Conservation (phyloP, 1,139 yeast genomes). For the Candida frijolesensis region DNA sequence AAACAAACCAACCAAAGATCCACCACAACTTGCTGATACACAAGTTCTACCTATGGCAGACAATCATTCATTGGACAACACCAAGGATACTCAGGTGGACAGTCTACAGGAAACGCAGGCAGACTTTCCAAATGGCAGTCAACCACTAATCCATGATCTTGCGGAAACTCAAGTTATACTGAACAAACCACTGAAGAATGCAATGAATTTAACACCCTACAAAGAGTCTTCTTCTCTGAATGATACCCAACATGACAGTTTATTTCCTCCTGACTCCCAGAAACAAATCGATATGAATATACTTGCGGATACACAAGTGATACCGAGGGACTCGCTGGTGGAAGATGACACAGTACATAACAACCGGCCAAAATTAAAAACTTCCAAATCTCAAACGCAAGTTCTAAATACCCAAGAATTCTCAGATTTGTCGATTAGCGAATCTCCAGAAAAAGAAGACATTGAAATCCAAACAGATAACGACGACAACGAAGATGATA, state of each 20-base stretch:
- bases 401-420: constrained; percentile 24
- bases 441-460: constrained; percentile 3
- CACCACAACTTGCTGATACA: constrained; percentile 4
- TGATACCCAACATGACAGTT: not conserved
- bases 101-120: not conserved
- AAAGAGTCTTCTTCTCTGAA: not conserved
- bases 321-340: not conserved
- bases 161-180: constrained; percentile 12
- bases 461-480: constrained; percentile 13
- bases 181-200: not conserved
- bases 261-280: not conserved
- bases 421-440: constrained; percentile 5
- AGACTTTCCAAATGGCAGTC: constrained; percentile 3
- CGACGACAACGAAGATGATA: constrained; percentile 8
- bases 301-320: constrained; percentile 2
- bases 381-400: constrained; percentile 18
- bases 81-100: not conserved
- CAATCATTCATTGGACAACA: too few relatives aligned
- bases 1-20: not conserved
- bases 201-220: not conserved
- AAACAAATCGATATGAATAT: not conserved
- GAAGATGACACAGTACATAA: too few relatives aligned
- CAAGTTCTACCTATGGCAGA: constrained; percentile 5
- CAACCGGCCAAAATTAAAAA: not conserved
- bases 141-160: constrained; percentile 3